Base-by-base conservation (phyloP, 495 filamentous ascomycete genomes). In the Aspergillus steynii region DNA sequence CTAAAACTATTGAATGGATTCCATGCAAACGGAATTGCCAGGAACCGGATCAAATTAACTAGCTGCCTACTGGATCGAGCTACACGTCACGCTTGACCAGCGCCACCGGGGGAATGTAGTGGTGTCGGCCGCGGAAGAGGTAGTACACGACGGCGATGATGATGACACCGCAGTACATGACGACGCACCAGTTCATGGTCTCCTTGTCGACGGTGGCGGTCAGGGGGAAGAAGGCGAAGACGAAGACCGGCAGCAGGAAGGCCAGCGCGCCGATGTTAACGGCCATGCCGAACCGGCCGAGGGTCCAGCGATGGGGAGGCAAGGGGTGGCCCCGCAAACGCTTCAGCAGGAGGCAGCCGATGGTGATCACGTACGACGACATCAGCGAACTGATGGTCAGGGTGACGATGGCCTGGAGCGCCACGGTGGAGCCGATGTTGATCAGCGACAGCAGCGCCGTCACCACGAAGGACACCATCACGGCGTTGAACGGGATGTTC, bases 141-240 rank as follows among this genome's bases (percentile, higher is more conserved):
- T 84, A 83, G 63, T 80, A 84, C 0, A 68, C 49, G 28, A 76
- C 75, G 15, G 82, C 79, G 58, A 81, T 78, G 7, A 70, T 53
- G 34, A 80, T 71, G 52, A 81, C 70, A 5, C 74, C 79, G 26
- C 72, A 71, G 55, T 80, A 83, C 70, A 83, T 80, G 3, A 74
- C 73, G 54, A 77, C 67, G 47, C 77, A 78, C 75, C 79, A 83
- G 53, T 84, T 84, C 80, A 83, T 82, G 0, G 65, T 76, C 51
- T 71, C 65, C 12, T 64, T 37, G 26, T 68, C 75, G 4, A 82
- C 76, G 15, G 76, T 66, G 10, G 77, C 73, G 1, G 63, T 66
- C 26, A 77, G 59, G 0, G 84, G 83, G 65, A 84, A 86, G 66
- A 84, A 84, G 0, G 77, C 71, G 65, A 86, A 84, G 25, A 84